Conservation (phyloP, 192 early-diverging fungal species). For the Radiomyces spectabilis region DNA sequence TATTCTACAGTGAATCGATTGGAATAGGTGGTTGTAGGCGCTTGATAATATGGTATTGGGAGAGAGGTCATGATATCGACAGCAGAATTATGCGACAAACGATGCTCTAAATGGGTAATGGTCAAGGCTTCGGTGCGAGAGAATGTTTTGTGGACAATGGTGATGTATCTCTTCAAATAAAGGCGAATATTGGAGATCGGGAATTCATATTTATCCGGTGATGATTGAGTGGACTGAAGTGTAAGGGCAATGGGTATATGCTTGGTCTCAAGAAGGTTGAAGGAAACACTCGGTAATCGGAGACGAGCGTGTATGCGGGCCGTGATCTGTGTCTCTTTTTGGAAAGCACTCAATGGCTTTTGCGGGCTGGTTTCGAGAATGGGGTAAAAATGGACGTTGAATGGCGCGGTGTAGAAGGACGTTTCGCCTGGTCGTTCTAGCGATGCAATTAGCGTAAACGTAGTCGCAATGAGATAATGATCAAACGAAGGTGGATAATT, state of each 20-base stretch:
- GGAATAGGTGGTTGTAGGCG: conserved; percentile 1
- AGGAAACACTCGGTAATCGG: neutral
- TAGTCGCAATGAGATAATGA: conserved; percentile 8
- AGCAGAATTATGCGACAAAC: neutral
- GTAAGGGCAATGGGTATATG: conserved; percentile 1
- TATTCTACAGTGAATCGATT: conserved; percentile 7
- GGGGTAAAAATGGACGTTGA: neutral
- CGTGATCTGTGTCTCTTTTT: neutral
- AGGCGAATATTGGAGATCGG: neutral
- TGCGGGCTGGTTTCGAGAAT: neutral
- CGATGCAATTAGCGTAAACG: conserved; percentile 10
- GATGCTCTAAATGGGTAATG: neutral
- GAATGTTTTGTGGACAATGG: conserved; percentile 7
- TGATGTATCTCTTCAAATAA: conserved; percentile 2
- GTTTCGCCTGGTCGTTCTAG: neutral
- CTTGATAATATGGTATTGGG: neutral
- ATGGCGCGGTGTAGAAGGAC: neutral
- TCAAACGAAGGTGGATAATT: conserved; percentile 20
- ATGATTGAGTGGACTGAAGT: neutral
- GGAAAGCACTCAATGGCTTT: neutral
- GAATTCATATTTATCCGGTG: neutral
- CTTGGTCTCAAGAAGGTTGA: neutral
- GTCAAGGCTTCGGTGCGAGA: conserved; percentile 7
- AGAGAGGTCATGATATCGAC: neutral
- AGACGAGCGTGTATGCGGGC: neutral